Evolutionary conservation across 108 stramenopile species (phyloP).

Genomic region (Cylindrotheca fusiformis): DNA sequence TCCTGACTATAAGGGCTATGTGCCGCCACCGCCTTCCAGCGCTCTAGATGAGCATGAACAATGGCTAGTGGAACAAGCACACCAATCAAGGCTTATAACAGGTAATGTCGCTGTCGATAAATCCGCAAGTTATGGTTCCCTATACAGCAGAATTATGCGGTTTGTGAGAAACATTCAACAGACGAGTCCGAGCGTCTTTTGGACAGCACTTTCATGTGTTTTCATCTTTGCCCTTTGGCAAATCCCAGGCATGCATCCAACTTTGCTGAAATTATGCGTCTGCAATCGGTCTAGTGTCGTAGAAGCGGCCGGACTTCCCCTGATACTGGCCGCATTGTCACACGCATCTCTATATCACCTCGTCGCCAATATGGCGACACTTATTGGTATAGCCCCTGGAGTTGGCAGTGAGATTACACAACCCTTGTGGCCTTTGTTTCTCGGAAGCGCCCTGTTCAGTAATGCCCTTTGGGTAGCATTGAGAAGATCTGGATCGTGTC

Average conservation of each 20-base stretch:
- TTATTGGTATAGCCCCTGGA: constrained; percentile 48
- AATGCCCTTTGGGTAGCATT: constrained; percentile 35
- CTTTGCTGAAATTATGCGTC: constrained; percentile 48
- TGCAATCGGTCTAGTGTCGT: constrained; percentile 44
- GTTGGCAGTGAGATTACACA: constrained; percentile 13
- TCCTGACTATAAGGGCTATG: constrained; percentile 9
- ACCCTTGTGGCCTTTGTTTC: constrained; percentile 50
- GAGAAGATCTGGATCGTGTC: constrained; percentile 33
- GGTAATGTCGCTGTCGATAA: neutral
- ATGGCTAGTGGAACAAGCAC: constrained; percentile 15
- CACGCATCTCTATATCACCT: constrained; percentile 61
- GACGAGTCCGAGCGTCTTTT: constrained; percentile 17
- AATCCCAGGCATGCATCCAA: constrained; percentile 25
- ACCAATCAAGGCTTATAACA: constrained; percentile 2
- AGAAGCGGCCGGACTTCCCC: constrained; percentile 28
- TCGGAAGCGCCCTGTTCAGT: constrained; percentile 42
- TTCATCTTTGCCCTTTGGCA: constrained; percentile 58
- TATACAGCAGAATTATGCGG: no score
- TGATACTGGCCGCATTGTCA: constrained; percentile 57
- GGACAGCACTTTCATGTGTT: constrained; percentile 17
- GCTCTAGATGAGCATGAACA: constrained; percentile 16
- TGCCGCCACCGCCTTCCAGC: neutral
- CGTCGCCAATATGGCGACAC: constrained; percentile 52
- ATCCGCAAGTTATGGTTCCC: constrained; percentile 5
- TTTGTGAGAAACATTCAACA: constrained; percentile 1